phyloP scores from a whole-genome alignment of 768 basidiomycete genomes.

The Podaxis sp. region DNA sequence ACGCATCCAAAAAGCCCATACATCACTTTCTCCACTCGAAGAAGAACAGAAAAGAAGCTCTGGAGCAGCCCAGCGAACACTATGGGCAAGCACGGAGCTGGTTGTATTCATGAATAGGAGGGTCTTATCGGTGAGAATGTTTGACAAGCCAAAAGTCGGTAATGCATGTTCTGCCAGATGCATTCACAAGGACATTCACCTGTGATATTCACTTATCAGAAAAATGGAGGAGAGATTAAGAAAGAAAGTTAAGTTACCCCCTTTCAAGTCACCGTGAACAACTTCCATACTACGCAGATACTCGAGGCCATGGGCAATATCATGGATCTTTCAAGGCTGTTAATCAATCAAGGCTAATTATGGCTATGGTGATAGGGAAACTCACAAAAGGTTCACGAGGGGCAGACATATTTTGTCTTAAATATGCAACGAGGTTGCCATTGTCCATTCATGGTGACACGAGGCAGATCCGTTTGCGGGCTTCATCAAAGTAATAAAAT shows the following conservation, averaged over 20 bases:
- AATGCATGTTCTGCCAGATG: constrained; percentile 3
- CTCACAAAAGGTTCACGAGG: neutral
- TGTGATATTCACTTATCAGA: neutral
- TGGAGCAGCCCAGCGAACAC: constrained; percentile 18
- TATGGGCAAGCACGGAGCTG: neutral
- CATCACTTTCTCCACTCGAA: constrained; percentile 11
- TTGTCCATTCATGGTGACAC: neutral
- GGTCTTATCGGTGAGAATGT: constrained; percentile 5
- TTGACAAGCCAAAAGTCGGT: constrained; percentile 19
- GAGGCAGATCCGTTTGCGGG: constrained; percentile 1
- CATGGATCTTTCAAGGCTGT: neutral
- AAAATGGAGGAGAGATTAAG: neutral
- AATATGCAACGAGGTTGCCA: neutral
- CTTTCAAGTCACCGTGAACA: constrained; percentile 19
- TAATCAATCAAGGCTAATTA: neutral
- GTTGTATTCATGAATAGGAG: neutral
- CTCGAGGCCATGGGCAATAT: constrained; percentile 13
- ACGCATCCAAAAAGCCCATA: constrained; percentile 18
- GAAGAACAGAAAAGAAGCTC: constrained; percentile 11
- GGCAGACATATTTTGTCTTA: neutral
- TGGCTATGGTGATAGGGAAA: neutral
- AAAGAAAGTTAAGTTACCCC: constrained; percentile 8
- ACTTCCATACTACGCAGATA: constrained; percentile 15
- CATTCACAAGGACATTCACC: neutral
- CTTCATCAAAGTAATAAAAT: neutral